These are phyloP conservation scores for Picea glauca DNA, from an alignment of 75 land plant genomes.

Conservation along the genomic window DNA sequence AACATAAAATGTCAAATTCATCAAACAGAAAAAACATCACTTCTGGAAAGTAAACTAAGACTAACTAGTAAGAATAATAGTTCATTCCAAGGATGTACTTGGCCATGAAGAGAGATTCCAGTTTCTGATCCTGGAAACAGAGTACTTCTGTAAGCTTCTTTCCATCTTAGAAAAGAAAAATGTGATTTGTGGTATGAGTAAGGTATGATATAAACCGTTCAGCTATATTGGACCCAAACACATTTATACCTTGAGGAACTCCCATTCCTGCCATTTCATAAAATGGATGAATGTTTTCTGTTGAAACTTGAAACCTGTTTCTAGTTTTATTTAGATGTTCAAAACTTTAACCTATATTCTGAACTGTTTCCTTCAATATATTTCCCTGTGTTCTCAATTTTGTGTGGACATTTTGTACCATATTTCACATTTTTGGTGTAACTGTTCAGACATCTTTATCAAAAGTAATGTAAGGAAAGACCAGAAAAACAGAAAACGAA, in stretches of 20 bases:
- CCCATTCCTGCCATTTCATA: background rate
- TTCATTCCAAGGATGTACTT: background rate
- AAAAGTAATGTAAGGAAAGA: too few species aligned
- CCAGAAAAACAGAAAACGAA: too few species aligned
- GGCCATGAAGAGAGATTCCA: background rate
- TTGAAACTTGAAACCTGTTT: too few species aligned
- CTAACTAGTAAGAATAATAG: background rate
- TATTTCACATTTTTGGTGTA: too few species aligned
- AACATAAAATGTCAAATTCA: background rate
- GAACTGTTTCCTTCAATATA: background rate
- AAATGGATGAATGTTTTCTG: background rate
- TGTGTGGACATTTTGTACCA: background rate
- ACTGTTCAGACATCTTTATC: too few species aligned
- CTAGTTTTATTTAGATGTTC: too few species aligned
- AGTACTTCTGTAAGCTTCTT: background rate
- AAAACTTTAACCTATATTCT: too few species aligned
- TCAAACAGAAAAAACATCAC: background rate
- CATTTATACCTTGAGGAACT: background rate
- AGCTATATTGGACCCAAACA: background rate
- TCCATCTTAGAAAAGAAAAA: background rate
- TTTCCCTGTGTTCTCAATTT: background rate
- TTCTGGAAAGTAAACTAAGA: background rate
- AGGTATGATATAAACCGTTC: background rate
- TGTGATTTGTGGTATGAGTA: background rate
- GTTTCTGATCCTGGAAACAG: background rate